Evolutionary conservation across 768 basidiomycete genomes (phyloP), one percentile per base, ranked within the genome.

Genomic region (Amanita thiersii): DNA sequence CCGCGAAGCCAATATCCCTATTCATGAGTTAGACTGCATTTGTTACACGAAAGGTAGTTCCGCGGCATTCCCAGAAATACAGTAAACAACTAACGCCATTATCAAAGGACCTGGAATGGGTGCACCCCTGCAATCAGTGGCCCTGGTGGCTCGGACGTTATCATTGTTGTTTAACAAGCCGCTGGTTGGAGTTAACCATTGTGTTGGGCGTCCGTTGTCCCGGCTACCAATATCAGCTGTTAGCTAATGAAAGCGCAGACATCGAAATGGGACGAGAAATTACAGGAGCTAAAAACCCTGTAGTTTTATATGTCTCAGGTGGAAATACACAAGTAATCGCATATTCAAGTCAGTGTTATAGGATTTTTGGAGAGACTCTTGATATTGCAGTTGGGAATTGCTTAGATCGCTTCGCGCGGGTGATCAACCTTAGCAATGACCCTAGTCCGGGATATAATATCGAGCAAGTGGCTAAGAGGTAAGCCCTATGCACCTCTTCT

Each of bases 321-420:
- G 96, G 96, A 3, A 99, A 99, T 61, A 98, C 96, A 0, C 96
- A 99, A 62, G 93, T 99, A 11, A 98, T 99, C 52, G 96, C 96
- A 1, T 99, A 99, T 61, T 98, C 93, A 15, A 83, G 86, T 45
- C 92, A 98, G 59, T 79, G 92, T 48, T 99, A 99, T 59, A 79
- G 96, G 31, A 99, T 99, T 46, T 99, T 99, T 55, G 96, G 96
- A 11, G 96, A 99, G 63, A 98, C 96, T 1, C 73, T 99, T 41
- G 96, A 99, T 56, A 98, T 99, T 43, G 96, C 96, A n/a, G 92
- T 98, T 24, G 96, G 96, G 26, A 99, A 99, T 58, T 98, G 96
- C 57, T 68, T 99, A 17, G 96, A 99, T 60, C 82, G 96, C 7
- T 99, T 99, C 54, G 96, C 96, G 2, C 71, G 96, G 34, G 89